phyloP scores from a whole-genome alignment of 2,329 filamentous ascomycete genomes.

The Aspergillus brunneoviolaceus region DNA sequence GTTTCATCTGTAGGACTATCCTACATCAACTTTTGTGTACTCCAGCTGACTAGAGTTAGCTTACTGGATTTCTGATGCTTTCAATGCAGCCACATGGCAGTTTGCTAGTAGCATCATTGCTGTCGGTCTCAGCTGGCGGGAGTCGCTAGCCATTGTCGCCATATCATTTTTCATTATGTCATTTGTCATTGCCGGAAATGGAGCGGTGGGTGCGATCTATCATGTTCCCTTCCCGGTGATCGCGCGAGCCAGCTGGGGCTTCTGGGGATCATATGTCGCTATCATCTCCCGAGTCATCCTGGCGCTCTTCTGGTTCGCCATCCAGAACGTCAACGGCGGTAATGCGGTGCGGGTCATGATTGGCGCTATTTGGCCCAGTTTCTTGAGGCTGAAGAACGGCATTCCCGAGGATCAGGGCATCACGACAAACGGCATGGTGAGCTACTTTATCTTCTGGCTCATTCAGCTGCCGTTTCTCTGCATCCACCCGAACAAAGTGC shows the following conservation, averaged over 20 bases:
- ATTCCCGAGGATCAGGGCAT: constrained; percentile 46
- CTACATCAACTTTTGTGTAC: not conserved
- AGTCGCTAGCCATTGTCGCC: constrained; percentile 51
- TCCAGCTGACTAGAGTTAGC: constrained; percentile 26
- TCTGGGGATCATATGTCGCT: constrained; percentile 57
- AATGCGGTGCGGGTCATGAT: constrained; percentile 54
- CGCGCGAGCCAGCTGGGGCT: constrained; percentile 57
- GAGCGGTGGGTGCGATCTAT: constrained; percentile 53
- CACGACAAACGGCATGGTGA: constrained; percentile 47
- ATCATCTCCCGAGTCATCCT: constrained; percentile 56
- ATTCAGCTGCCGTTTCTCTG: constrained; percentile 48
- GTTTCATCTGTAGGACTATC: constrained; percentile 37
- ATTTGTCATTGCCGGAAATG: constrained; percentile 61
- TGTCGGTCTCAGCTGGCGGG: constrained; percentile 56
- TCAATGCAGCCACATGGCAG: constrained; percentile 57
- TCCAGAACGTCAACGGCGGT: constrained; percentile 64
- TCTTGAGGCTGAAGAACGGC: constrained; percentile 35
- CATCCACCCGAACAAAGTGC: constrained; percentile 43
- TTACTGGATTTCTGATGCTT: constrained; percentile 55
- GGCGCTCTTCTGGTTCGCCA: constrained; percentile 63
- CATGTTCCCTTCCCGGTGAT: constrained; percentile 59
- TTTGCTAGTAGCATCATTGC: constrained; percentile 51
- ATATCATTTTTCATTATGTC: constrained; percentile 54
- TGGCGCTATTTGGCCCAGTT: constrained; percentile 53
- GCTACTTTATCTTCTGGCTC: constrained; percentile 47